phyloP scores from a whole-genome alignment of 2,329 filamentous ascomycete species.

The Corniculantispora saksenae region DNA sequence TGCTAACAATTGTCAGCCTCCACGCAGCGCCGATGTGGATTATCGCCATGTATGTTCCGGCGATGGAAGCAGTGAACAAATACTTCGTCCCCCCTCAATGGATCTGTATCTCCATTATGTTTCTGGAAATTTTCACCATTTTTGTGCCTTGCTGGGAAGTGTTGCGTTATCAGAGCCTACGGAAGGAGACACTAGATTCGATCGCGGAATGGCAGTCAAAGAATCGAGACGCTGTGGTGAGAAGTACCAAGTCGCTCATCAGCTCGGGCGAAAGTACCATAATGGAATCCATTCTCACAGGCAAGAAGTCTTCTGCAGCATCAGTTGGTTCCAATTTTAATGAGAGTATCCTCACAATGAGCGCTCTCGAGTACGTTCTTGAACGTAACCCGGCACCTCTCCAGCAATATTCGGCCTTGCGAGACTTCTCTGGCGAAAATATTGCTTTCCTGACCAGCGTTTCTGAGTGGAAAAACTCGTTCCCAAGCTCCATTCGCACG shows the following conservation, averaged over 20 bases:
- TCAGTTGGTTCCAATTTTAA: constrained; percentile 24
- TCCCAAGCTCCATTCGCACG: constrained; percentile 28
- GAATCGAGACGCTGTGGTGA: constrained; percentile 29
- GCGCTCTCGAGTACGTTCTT: constrained; percentile 62
- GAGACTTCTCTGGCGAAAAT: constrained; percentile 72
- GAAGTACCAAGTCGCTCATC: constrained; percentile 23
- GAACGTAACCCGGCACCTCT: constrained; percentile 60
- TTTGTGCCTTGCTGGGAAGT: constrained; percentile 64
- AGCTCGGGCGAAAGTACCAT: constrained; percentile 25
- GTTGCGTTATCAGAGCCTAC: constrained; percentile 41
- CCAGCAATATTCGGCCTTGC: constrained; percentile 63
- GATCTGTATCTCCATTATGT: constrained; percentile 52
- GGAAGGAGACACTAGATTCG: constrained; percentile 44
- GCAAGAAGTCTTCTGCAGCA: constrained; percentile 36
- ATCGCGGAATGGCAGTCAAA: constrained; percentile 47
- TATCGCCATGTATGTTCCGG: constrained; percentile 47
- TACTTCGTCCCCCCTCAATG: constrained; percentile 57
- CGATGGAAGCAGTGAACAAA: constrained; percentile 45
- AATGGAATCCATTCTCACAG: constrained; percentile 30
- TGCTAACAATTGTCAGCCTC: constrained; percentile 15
- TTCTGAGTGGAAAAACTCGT: constrained; percentile 52
- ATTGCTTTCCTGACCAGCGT: constrained; percentile 66
- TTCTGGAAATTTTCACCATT: constrained; percentile 62
- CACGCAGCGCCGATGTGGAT: constrained; percentile 50
- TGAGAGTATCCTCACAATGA: constrained; percentile 57